phyloP scores from a whole-genome alignment of 139 green algal species.

The Trebouxia sp. region DNA sequence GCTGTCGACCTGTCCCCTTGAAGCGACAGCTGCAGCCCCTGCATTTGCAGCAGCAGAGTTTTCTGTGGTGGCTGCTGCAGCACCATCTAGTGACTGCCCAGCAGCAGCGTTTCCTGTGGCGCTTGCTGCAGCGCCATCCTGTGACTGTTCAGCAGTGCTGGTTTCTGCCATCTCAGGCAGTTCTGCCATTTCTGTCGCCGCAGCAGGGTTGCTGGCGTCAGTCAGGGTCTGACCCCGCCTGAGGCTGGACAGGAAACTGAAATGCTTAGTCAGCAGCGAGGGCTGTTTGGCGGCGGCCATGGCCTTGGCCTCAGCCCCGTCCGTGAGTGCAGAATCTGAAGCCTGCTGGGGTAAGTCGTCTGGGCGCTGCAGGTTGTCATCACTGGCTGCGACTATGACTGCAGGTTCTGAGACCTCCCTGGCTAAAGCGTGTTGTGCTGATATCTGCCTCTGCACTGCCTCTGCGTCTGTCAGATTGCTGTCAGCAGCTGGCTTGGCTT shows the following conservation, averaged over 20 bases:
- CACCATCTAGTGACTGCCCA: neutral
- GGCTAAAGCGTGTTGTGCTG: neutral
- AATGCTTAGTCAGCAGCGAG: neutral
- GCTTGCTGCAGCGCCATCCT: neutral
- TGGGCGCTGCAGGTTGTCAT: neutral
- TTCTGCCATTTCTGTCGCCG: too few relatives aligned
- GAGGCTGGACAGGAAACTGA: neutral
- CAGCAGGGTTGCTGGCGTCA: neutral
- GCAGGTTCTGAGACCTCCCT: constrained; percentile 14
- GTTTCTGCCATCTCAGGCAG: neutral
- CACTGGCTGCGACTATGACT: constrained; percentile 1
- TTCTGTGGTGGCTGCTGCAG: neutral
- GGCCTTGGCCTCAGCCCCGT: neutral
- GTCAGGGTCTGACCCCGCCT: neutral
- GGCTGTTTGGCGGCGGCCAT: neutral
- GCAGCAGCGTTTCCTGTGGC: neutral
- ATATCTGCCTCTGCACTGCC: neutral
- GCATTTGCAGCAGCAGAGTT: neutral
- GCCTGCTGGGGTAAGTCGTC: neutral
- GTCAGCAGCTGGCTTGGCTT: neutral
- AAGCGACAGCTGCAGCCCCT: neutral
- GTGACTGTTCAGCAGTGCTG: neutral
- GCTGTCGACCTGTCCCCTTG: neutral
- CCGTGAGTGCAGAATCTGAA: neutral
- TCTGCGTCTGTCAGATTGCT: neutral